A percentile compares a stretch with the other conserved stretches of the same genome.
Evolutionary conservation across 2,329 filamentous ascomycete species (phyloP).

Genomic region (Acephala macrosclerotiorum): DNA sequence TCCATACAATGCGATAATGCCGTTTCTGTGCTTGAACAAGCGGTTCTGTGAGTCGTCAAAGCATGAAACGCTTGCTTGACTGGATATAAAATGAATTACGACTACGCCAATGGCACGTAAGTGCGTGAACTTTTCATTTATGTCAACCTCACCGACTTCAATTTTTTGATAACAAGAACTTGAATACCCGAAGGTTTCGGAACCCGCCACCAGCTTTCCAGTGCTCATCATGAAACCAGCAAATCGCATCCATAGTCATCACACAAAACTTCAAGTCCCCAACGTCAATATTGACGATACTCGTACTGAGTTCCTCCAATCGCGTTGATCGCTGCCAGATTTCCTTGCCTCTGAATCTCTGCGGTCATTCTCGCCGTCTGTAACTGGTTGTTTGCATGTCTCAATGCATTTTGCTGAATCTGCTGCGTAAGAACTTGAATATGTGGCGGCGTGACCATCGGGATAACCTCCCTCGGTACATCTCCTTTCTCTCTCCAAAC

Average conservation of each 20-base stretch:
- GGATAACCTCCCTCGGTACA: conserved; percentile 7
- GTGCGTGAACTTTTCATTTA: background rate
- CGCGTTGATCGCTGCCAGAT: background rate
- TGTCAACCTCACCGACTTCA: background rate
- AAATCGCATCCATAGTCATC: too few relatives aligned
- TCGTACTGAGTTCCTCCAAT: conserved; percentile 1
- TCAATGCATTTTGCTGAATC: conserved; percentile 13
- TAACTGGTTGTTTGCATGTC: conserved; percentile 7
- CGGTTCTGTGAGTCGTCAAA: too few relatives aligned
- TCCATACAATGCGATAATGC: too few relatives aligned
- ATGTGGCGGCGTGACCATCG: conserved; percentile 1
- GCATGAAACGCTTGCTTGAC: too few relatives aligned
- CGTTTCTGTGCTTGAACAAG: too few relatives aligned
- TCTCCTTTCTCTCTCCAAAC: conserved; percentile 14
- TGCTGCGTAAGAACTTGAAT: conserved; percentile 3
- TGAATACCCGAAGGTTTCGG: too few relatives aligned
- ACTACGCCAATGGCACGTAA: too few relatives aligned
- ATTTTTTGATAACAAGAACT: background rate
- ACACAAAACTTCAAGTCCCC: background rate
- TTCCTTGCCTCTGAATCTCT: conserved; percentile 7
- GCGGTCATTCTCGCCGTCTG: conserved; percentile 4
- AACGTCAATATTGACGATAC: conserved; percentile 3
- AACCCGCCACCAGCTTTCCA: too few relatives aligned
- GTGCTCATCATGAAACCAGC: background rate
- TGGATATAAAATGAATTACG: too few relatives aligned